Evolutionary conservation across 768 basidiomycete genomes (phyloP).

Genomic region (Mycena epipterygia): DNA sequence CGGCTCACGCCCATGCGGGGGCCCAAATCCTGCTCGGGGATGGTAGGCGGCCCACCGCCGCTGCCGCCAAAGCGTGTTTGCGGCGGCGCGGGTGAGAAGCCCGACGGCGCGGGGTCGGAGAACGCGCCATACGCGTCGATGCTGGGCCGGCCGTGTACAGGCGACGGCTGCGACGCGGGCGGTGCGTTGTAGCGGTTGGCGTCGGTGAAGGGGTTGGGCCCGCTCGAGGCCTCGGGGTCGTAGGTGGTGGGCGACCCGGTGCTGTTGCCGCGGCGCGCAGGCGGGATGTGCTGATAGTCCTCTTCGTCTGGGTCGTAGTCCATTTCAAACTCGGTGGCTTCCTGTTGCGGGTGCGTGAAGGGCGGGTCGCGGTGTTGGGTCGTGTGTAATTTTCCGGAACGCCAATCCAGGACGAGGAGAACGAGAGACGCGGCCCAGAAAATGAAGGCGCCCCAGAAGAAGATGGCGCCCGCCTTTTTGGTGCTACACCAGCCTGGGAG

Average conservation of each 20-base stretch:
- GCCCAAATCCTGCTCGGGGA: conserved; percentile 59
- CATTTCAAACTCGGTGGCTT: conserved; percentile 58
- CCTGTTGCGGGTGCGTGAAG: conserved; percentile 72
- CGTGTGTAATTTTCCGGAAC: conserved; percentile 71
- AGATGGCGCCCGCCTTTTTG: conserved; percentile 91
- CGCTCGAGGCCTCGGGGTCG: conserved; percentile 45
- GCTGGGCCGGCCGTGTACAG: conserved; percentile 66
- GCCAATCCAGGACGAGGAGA: conserved; percentile 82
- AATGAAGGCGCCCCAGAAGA: conserved; percentile 89
- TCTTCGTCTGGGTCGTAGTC: conserved; percentile 68
- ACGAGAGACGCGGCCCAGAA: conserved; percentile 82
- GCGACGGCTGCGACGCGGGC: conserved; percentile 41
- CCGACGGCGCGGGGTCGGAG: conserved; percentile 87
- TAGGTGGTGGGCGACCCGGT: conserved; percentile 44
- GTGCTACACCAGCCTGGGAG: conserved; percentile 90
- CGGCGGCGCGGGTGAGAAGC: conserved; percentile 61
- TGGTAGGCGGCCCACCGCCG: conserved; percentile 50
- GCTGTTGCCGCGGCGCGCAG: conserved; percentile 44
- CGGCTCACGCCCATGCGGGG: conserved; percentile 73
- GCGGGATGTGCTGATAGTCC: conserved; percentile 67
- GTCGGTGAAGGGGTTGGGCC: conserved; percentile 66
- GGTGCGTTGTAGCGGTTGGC: conserved; percentile 61
- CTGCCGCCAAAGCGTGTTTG: conserved; percentile 40
- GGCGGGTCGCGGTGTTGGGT: conserved; percentile 75
- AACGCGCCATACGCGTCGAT: conserved; percentile 94